Percentiles rank a stretch among this genome's conserved stretches.
Evolutionary conservation across 2,329 filamentous ascomycete species (phyloP).

Genomic region (Alternaria sp.): DNA sequence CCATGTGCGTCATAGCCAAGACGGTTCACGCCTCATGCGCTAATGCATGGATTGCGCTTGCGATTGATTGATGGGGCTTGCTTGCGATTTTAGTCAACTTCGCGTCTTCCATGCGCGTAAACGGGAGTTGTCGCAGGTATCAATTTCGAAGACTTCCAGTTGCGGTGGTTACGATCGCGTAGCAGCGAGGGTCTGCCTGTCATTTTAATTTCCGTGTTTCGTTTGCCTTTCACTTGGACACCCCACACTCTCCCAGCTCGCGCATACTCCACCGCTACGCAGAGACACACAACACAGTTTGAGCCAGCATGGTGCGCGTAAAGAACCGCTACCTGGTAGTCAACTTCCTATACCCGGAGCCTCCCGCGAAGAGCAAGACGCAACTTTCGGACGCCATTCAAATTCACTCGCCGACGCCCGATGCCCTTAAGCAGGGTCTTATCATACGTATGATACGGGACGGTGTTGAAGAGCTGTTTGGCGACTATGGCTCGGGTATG

Average conservation of each 20-base stretch:
- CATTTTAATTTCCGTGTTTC: conserved; percentile 4
- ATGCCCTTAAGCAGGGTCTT: conserved; percentile 71
- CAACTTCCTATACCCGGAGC: conserved; percentile 85
- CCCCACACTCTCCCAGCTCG: background rate
- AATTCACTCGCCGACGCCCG: conserved; percentile 81
- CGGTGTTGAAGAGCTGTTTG: conserved; percentile 56
- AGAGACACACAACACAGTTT: background rate
- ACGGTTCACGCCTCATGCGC: conserved; percentile 13
- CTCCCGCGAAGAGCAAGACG: conserved; percentile 47
- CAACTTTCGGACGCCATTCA: conserved; percentile 69
- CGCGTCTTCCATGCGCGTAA: conserved; percentile 6
- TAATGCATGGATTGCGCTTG: conserved; percentile 19
- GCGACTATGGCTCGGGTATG: conserved; percentile 86
- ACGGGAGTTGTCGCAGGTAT: background rate
- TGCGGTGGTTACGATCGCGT: background rate
- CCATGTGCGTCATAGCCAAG: conserved; percentile 38
- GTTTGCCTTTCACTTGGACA: background rate
- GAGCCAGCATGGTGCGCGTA: conserved; percentile 80
- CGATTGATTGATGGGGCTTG: background rate
- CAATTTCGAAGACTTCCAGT: background rate
- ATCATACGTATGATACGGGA: conserved; percentile 71
- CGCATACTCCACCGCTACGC: background rate
- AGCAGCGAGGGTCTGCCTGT: background rate
- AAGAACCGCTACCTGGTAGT: conserved; percentile 97
- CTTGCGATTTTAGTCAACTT: background rate